Evolutionary conservation across 1,284 basidiomycete species (phyloP).

Genomic region (Cutaneotrichosporon arboriforme): DNA sequence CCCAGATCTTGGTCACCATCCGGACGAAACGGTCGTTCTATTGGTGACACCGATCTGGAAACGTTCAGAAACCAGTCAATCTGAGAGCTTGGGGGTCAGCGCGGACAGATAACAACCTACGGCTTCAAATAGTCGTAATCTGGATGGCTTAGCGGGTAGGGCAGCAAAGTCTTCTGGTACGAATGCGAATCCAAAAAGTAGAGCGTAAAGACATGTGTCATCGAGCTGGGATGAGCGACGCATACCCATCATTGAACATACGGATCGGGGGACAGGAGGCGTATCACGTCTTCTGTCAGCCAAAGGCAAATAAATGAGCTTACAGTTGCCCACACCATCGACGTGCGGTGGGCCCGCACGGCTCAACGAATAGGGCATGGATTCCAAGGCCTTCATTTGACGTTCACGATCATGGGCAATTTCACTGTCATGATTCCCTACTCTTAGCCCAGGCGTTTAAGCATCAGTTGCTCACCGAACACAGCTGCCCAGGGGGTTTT

Average conservation of each 20-base stretch:
- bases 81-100: conserved; percentile 52
- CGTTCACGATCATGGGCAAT: conserved; percentile 55
- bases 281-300: conserved; percentile 51
- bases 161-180: conserved; percentile 57
- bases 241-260: too few species aligned
- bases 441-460: conserved; percentile 10
- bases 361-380: conserved; percentile 77
- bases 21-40: conserved; percentile 73
- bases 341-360: conserved; percentile 71
- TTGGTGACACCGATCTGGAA: conserved; percentile 62
- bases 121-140: conserved; percentile 72
- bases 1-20: conserved; percentile 65
- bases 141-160: conserved; percentile 13
- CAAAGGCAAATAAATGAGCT: conserved; percentile 35
- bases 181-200: conserved; percentile 90
- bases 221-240: conserved; percentile 49
- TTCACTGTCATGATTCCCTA: conserved; percentile 81
- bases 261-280: conserved; percentile 50
- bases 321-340: conserved; percentile 79
- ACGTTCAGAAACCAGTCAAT: conserved; percentile 81
- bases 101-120: conserved; percentile 6
- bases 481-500: conserved; percentile 82
- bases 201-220: conserved; percentile 75
- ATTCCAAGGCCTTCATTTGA: conserved; percentile 67
- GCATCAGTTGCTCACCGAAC: conserved; percentile 56